Base-by-base conservation (phyloP, 78 protist species). In the Isochrysis galbana region DNA sequence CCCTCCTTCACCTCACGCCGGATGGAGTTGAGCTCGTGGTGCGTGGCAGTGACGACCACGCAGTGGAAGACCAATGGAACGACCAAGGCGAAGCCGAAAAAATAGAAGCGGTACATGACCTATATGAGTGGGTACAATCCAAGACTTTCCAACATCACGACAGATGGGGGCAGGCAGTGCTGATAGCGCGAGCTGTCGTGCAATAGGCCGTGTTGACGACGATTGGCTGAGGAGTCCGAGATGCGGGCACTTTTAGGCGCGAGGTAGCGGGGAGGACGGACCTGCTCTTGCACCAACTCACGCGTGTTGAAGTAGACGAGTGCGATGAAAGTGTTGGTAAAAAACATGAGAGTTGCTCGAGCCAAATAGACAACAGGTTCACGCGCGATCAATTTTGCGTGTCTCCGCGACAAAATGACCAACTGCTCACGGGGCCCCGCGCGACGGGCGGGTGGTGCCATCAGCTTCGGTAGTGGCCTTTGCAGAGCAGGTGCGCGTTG, bases 1-100 rank as follows among this genome's bases (percentile, higher is more conserved):
- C 77, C 77, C 34, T 87, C 77, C 91, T 87, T 87, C 54, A 87
- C 38, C 77, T 87, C 91, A 77, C 91, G 69, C 26, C 47, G 74
- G 78, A 87, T 11, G 39, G 77, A 26, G 51, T 2, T 5, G 77
- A 55, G 21, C 38, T 87, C 74, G 32, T 17, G 1, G 36, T 55
- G 22, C 7, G 5, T 2, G n/a, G 77, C 91, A 44, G 36, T 5
- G 26, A 87, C 78, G 25, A 41, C 77, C 17, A 55, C 29, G 78
- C 22, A n/a, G 2, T 10, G 39, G 39, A 87, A 7, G 38, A 5
- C n/a, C 5, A 34, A 14, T 21, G 91, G 47, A 25, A 87, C 54
- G 36, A 61, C 74, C 7, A 61, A 11, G 29, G 23, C 3, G n/a
- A 7, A 61, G 74, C 29, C 10, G 74, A 32, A 2, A 77, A 87